These are phyloP conservation scores for Sesbania bispinosa DNA, from an alignment of 306 rosid genomes.

Conservation along the genomic window DNA sequence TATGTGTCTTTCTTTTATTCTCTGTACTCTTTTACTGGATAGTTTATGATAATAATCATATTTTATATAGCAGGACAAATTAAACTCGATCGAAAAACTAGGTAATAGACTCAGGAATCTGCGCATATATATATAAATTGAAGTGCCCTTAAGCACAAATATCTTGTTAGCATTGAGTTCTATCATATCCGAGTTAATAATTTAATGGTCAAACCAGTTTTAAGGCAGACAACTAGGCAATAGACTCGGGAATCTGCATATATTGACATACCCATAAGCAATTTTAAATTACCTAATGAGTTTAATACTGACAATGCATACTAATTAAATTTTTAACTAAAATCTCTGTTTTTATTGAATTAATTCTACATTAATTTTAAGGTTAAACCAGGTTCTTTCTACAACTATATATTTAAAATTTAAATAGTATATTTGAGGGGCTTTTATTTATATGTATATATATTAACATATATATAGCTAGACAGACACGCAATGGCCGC, in stretches of 20 bases:
- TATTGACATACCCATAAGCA: neutral
- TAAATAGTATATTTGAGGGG: neutral
- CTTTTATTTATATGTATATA: neutral
- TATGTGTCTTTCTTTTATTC: neutral
- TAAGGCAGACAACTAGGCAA: constrained; percentile 14
- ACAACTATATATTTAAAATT: neutral
- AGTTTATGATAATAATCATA: neutral
- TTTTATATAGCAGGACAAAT: constrained; percentile 1
- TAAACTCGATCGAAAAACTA: no score
- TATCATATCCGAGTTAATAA: neutral
- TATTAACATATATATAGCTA: no score
- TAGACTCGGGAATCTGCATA: constrained; percentile 23
- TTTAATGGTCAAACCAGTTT: neutral
- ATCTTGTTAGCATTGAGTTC: neutral
- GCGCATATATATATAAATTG: constrained; percentile 8
- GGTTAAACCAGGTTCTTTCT: constrained; percentile 15
- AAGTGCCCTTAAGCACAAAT: constrained; percentile 1
- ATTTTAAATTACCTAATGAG: no score
- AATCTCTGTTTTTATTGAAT: neutral
- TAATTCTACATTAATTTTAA: neutral
- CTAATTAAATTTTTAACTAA: no score
- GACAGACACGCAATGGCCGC: neutral
- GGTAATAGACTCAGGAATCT: constrained; percentile 18
- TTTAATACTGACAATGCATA: no score
- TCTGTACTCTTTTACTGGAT: neutral